phyloP scores from a whole-genome alignment of 495 filamentous ascomycete species.

The Aspergillus cavernicola region DNA sequence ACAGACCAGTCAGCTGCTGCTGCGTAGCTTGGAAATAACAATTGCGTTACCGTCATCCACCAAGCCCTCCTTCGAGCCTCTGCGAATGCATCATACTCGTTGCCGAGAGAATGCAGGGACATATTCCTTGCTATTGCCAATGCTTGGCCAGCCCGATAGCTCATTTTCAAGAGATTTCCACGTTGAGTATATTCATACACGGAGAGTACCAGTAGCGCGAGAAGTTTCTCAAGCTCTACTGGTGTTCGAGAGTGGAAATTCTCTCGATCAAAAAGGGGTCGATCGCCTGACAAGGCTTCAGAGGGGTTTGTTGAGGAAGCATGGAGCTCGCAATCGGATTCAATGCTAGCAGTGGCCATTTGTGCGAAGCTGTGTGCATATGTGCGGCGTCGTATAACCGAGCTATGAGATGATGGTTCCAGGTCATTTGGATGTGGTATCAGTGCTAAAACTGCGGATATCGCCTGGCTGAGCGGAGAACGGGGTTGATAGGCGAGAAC shows the following conservation, averaged over 20 bases:
- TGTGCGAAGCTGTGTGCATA: slow-evolving; percentile 55
- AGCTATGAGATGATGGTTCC: slow-evolving; percentile 40
- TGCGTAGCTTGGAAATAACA: neutral
- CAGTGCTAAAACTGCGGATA: slow-evolving; percentile 53
- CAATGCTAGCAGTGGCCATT: slow-evolving; percentile 49
- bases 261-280: slow-evolving; percentile 39
- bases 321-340: slow-evolving; percentile 53
- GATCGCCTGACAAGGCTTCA: slow-evolving; percentile 46
- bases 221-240: slow-evolving; percentile 50
- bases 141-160: slow-evolving; percentile 54
- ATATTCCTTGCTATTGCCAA: slow-evolving; percentile 51
- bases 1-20: slow-evolving; percentile 10
- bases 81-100: slow-evolving; percentile 45
- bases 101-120: slow-evolving; percentile 43
- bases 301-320: slow-evolving; percentile 51
- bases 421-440: slow-evolving; percentile 52
- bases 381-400: slow-evolving; percentile 45
- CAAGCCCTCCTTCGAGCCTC: slow-evolving; percentile 55
- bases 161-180: slow-evolving; percentile 60
- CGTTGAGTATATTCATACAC: slow-evolving; percentile 60
- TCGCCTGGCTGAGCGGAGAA: slow-evolving; percentile 52
- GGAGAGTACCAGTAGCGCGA: slow-evolving; percentile 54
- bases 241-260: slow-evolving; percentile 50
- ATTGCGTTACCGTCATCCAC: slow-evolving; percentile 56
- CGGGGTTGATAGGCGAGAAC: slow-evolving; percentile 41